These are phyloP conservation scores for Ministeria vibrans DNA, from an alignment of 78 protist genomes.

Conservation along the genomic window DNA sequence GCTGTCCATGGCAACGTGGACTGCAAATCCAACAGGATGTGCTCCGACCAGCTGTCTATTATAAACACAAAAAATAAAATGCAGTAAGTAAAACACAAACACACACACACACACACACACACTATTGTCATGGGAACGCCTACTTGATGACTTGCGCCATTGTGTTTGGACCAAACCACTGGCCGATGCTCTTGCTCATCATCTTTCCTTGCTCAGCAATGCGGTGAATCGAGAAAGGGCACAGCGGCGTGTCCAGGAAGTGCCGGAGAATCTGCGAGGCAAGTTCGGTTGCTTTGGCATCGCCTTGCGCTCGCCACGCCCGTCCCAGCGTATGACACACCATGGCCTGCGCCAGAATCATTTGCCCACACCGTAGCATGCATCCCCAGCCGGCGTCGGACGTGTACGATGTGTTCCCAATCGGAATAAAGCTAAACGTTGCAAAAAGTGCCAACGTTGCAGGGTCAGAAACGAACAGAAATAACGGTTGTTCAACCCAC, in stretches of 20 bases:
- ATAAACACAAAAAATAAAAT: too few species aligned
- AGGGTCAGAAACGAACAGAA: neutral
- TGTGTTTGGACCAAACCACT: slow-evolving; percentile 22
- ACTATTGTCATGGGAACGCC: too few species aligned
- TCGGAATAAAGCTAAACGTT: neutral
- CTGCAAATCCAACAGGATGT: too few species aligned
- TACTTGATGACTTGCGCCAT: neutral
- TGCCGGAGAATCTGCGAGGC: neutral
- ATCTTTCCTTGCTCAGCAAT: neutral
- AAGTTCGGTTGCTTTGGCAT: neutral
- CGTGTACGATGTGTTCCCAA: neutral
- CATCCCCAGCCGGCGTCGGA: slow-evolving; percentile 40
- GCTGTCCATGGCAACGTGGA: too few species aligned
- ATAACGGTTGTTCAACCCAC: neutral
- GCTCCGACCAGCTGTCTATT: too few species aligned
- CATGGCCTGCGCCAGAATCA: slow-evolving; percentile 17
- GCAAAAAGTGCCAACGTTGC: neutral
- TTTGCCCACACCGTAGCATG: slow-evolving; percentile 32
- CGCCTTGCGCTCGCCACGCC: neutral
- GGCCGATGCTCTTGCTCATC: neutral
- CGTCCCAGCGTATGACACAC: neutral
- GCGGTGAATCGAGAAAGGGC: slow-evolving; percentile 16
- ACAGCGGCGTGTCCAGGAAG: neutral
- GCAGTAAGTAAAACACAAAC: too few species aligned
- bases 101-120: too few species aligned